phyloP scores from a whole-genome alignment of 768 basidiomycete genomes.

The Suillus paluster region DNA sequence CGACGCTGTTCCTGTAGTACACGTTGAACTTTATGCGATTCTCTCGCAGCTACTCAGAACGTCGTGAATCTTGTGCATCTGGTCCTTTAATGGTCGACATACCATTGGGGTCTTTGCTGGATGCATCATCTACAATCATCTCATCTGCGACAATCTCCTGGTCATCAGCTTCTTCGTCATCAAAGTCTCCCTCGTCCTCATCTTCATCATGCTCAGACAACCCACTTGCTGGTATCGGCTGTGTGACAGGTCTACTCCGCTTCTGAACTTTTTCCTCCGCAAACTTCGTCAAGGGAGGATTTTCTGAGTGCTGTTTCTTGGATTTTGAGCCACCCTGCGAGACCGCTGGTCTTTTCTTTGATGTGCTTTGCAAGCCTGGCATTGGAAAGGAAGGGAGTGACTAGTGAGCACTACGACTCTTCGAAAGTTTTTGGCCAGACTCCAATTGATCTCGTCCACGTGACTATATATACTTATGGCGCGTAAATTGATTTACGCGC shows the following conservation, averaged over 20 bases:
- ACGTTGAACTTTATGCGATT: constrained; percentile 76
- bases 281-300: constrained; percentile 24
- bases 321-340: constrained; percentile 50
- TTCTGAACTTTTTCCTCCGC: constrained; percentile 48
- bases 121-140: constrained; percentile 31
- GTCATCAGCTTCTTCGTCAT: constrained; percentile 42
- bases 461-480: not conserved
- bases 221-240: constrained; percentile 34
- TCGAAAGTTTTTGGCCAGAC: constrained; percentile 6
- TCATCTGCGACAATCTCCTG: constrained; percentile 37
- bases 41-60: constrained; percentile 53
- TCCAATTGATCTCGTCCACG: not conserved
- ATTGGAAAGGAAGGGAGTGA: constrained; percentile 26
- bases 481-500: not conserved
- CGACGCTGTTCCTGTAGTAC: constrained; percentile 68
- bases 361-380: constrained; percentile 45
- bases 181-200: constrained; percentile 36
- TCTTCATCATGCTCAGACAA: constrained; percentile 49
- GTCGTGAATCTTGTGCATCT: constrained; percentile 10
- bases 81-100: constrained; percentile 19
- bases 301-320: constrained; percentile 58
- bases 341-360: constrained; percentile 55
- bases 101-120: constrained; percentile 65
- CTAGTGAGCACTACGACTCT: not conserved
- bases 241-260: constrained; percentile 66